Evolutionary conservation across 2,329 filamentous ascomycete species (phyloP), one percentile per base, ranked within the genome.

Genomic region (Diaporthe destruens): DNA sequence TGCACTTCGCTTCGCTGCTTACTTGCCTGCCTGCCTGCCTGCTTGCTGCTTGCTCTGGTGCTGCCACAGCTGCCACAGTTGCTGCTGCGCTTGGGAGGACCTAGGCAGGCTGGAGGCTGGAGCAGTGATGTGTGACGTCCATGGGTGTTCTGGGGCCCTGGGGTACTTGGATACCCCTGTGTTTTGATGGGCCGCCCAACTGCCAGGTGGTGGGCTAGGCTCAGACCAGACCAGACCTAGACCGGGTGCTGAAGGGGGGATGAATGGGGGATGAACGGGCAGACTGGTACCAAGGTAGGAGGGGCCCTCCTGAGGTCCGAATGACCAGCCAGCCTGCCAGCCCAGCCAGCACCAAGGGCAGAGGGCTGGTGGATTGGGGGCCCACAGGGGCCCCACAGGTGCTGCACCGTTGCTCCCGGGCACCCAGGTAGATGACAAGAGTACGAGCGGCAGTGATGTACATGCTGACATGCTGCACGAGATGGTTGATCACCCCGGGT

Each of bases 111-210:
- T 49, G 42, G 42, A 47, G 39, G 59, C 59, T 49, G 42, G 61
- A 66, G 61, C 44, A 66, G 47, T 66, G 47, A 66, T 53, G 61
- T 39, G 61, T 66, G 61, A 66, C 61, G 61, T 66, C 61, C 61
- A 39, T 36, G 44, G 32, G 61, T 51, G 61, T 16, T 36, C 18
- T 47, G 51, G 61, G 42, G 29, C 32, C 61, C 61, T 39, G 61
- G 61, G 61, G 61, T 66, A 53, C 61, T 66, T 66, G 61, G 61
- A 39, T 66, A 66, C 61, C 61, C 61, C 44, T 66, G 61, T 66
- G 47, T 25, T 66, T 53, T 66, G 51, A 47, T 66, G 61, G 61
- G 61, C 61, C 61, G 61, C 61, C 61, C 47, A 18, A 53, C 32
- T 66, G 61, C 61, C 61, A 66, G 29, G 29, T 2, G 61, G 61